Evolutionary conservation across 257 asterid genomes (phyloP).

Genomic region (Jacaranda mimosifolia): DNA sequence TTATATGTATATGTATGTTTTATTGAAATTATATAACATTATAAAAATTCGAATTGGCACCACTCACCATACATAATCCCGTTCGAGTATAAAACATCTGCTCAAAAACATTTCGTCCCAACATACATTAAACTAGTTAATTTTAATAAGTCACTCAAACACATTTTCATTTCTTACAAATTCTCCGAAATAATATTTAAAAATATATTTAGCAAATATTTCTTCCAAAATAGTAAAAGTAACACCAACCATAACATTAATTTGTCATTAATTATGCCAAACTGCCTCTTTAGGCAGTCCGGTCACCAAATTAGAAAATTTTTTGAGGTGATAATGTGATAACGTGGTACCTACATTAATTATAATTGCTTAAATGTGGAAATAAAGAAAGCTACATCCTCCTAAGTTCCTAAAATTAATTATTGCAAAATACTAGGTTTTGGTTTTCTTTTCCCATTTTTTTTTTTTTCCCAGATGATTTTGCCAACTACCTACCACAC

Average conservation of each 20-base stretch:
- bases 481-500: background rate
- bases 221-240: no score
- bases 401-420: background rate
- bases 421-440: background rate
- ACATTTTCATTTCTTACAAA: no score
- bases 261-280: conserved; percentile 26
- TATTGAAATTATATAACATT: no score
- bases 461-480: background rate
- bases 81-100: no score
- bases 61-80: no score
- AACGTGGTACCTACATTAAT: background rate
- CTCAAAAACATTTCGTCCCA: no score
- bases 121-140: no score
- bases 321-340: background rate
- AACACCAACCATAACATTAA: background rate
- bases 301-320: conserved; percentile 1
- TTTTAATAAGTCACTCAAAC: no score
- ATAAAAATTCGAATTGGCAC: no score
- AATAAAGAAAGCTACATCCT: conserved; percentile 9
- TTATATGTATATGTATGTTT: no score
- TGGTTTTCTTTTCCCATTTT: background rate
- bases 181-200: no score
- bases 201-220: no score
- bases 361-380: background rate
- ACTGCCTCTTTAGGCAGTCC: conserved; percentile 3